A percentile compares a stretch with the other conserved stretches of the same genome.
These are phyloP conservation scores for Microcyclospora tardicrescens DNA, from an alignment of 2,329 filamentous ascomycete species.

Conservation along the genomic window DNA sequence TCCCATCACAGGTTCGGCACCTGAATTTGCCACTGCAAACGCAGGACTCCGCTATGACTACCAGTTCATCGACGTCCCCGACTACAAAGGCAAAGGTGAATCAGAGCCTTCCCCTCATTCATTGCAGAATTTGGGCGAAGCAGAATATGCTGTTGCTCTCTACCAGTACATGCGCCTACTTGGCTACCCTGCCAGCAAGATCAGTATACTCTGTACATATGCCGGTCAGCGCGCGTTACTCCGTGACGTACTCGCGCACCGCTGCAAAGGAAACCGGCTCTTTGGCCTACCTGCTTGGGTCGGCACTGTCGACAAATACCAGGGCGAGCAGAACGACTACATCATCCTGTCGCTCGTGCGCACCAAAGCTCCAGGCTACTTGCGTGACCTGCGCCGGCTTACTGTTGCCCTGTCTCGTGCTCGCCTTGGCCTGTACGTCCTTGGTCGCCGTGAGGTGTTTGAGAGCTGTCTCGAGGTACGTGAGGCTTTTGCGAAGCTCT, in stretches of 20 bases:
- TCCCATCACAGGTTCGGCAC: slow-evolving; percentile 52
- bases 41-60: slow-evolving; percentile 88
- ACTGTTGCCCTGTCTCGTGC: slow-evolving; percentile 92
- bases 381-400: slow-evolving; percentile 82
- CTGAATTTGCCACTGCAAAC: slow-evolving; percentile 71
- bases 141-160: slow-evolving; percentile 89
- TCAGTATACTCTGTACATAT: slow-evolving; percentile 86
- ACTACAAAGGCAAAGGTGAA: slow-evolving; percentile 86
- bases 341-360: slow-evolving; percentile 87
- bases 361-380: slow-evolving; percentile 78
- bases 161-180: slow-evolving; percentile 96
- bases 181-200: slow-evolving; percentile 72
- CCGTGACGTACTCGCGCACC: slow-evolving; percentile 68
- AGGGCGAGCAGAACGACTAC: slow-evolving; percentile 98
- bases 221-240: slow-evolving; percentile 84
- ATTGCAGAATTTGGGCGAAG: slow-evolving; percentile 90
- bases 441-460: slow-evolving; percentile 79
- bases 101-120: slow-evolving; percentile 85
- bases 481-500: slow-evolving; percentile 68
- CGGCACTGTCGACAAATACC: slow-evolving; percentile 95
- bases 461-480: slow-evolving; percentile 78
- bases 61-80: slow-evolving; percentile 89
- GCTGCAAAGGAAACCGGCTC: slow-evolving; percentile 68
- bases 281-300: slow-evolving; percentile 85
- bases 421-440: slow-evolving; percentile 78